Evolutionary conservation across 2,329 filamentous ascomycete genomes (phyloP).

Genomic region (Fusarium sp.): DNA sequence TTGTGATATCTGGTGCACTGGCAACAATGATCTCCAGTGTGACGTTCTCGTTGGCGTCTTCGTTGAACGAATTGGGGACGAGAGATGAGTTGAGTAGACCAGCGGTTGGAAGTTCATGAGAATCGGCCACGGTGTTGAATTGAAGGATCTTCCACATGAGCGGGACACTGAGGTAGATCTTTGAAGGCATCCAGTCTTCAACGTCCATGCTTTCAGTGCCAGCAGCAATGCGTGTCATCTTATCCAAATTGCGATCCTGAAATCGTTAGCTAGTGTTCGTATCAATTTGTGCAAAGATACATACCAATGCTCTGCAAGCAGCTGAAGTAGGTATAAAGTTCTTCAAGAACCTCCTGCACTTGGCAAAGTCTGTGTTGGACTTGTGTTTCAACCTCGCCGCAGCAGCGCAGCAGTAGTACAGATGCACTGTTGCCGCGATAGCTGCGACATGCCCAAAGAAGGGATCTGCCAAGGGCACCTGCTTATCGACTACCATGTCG

Average conservation of each 20-base stretch:
- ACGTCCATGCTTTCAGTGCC: constrained; percentile 63
- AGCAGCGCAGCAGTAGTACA: constrained; percentile 68
- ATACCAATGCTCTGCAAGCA: constrained; percentile 62
- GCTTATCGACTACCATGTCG: constrained; percentile 67
- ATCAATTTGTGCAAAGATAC: constrained; percentile 25
- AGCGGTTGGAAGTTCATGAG: constrained; percentile 54
- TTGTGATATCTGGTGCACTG: constrained; percentile 65
- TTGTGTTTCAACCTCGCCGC: constrained; percentile 65
- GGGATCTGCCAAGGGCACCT: constrained; percentile 64
- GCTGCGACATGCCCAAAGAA: constrained; percentile 67
- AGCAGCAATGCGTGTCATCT: constrained; percentile 64
- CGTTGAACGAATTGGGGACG: constrained; percentile 49
- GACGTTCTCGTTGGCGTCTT: constrained; percentile 55
- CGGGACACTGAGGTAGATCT: constrained; percentile 66
- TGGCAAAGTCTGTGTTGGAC: constrained; percentile 66
- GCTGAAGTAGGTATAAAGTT: constrained; percentile 63
- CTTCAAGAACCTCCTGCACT: constrained; percentile 65
- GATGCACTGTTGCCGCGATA: constrained; percentile 67
- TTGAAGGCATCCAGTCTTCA: constrained; percentile 67
- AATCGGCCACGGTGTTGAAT: constrained; percentile 60
- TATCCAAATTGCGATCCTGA: constrained; percentile 64
- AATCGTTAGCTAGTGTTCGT: constrained; percentile 18
- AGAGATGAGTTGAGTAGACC: constrained; percentile 62
- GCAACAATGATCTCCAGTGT: constrained; percentile 66
- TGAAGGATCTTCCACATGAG: constrained; percentile 69